Base-by-base conservation (phyloP, 192 early-diverging fungal genomes). In the Coemansia sp. region DNA sequence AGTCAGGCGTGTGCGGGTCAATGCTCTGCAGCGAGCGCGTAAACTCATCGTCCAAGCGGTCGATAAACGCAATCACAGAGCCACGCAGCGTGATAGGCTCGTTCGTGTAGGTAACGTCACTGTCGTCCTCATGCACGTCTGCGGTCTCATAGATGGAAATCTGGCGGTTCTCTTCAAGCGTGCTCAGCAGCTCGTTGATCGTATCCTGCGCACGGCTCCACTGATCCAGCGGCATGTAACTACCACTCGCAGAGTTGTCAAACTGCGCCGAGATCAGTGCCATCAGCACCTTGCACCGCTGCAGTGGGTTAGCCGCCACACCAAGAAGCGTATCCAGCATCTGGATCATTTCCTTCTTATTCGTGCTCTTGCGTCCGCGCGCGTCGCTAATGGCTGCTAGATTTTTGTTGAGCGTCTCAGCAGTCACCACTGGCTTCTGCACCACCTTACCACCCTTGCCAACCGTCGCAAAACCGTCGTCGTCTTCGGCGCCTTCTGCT, bases 11-110 rank as follows among this genome's bases (percentile, higher is more conserved):
- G 76, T 97, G 94, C 61, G 96, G 96, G 83, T 99, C 97, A 71
- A 95, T 95, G 73, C 89, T 88, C 75, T 96, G 95, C 51, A 99
- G 87, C 25, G 95, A 92, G 80, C 93, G 92, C 67, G 87, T 92
- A 81, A 97, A 99, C 83, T 99, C 97, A 62, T 98, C 95, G 81
- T 97, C 95, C 46, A 98, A 82, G 27, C 96, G 90, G 66, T 99
- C 97, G 30, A 98, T 83, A 54, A 93, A 90, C 50, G 92, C 86
- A 56, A 91, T 83, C 58, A 98, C 83, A 39, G 91, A 94, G 59
- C 96, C 97, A 54, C 89, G 92, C 62, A 98, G 76, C 11, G 71
- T 70, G 17, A 91, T 76, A 20, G 72, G 60, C 59, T 89, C 89
- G 46, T 88, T 82, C 8, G 90, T 91, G 20, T 89, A 87, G 36